Percentiles rank a stretch among this genome's conserved stretches.
Evolutionary conservation across 768 basidiomycete genomes (phyloP).

Genomic region (Trametes gibbosa): DNA sequence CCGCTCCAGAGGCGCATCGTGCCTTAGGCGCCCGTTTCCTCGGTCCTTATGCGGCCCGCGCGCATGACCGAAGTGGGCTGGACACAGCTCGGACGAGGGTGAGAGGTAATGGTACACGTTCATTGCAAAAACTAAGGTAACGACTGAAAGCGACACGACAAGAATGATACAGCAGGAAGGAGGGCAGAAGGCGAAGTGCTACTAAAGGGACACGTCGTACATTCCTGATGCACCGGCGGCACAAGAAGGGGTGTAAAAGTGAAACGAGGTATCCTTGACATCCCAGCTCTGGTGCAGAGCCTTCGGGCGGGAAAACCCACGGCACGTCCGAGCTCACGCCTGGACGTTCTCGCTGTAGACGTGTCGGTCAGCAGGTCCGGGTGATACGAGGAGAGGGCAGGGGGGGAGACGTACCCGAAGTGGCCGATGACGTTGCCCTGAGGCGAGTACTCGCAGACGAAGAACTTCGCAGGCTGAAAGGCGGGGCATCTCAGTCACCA

Average conservation of each 20-base stretch:
- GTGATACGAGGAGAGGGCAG: neutral
- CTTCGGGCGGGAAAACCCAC: no score
- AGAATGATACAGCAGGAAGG: constrained; percentile 16
- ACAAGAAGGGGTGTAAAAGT: constrained; percentile 1
- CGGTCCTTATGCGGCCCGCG: no score
- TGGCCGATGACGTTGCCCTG: constrained; percentile 63
- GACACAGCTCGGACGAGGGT: neutral
- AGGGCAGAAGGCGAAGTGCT: neutral
- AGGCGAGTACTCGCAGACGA: constrained; percentile 68
- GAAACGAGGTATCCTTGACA: neutral
- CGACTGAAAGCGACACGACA: constrained; percentile 1
- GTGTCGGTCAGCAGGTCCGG: neutral
- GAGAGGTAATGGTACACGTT: constrained; percentile 2
- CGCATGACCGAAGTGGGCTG: no score
- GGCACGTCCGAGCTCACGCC: constrained; percentile 7
- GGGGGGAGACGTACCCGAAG: constrained; percentile 50
- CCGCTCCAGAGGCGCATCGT: constrained; percentile 3
- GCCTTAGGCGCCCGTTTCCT: neutral
- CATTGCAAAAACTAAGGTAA: neutral
- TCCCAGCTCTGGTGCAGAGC: neutral
- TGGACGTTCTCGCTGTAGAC: constrained; percentile 32
- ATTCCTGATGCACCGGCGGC: constrained; percentile 22
- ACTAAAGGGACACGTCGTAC: constrained; percentile 16
- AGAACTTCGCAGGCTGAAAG: constrained; percentile 50
- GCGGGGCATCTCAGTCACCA: neutral